phyloP scores from a whole-genome alignment of 2,329 filamentous ascomycete species.

The Colletotrichum sp. region DNA sequence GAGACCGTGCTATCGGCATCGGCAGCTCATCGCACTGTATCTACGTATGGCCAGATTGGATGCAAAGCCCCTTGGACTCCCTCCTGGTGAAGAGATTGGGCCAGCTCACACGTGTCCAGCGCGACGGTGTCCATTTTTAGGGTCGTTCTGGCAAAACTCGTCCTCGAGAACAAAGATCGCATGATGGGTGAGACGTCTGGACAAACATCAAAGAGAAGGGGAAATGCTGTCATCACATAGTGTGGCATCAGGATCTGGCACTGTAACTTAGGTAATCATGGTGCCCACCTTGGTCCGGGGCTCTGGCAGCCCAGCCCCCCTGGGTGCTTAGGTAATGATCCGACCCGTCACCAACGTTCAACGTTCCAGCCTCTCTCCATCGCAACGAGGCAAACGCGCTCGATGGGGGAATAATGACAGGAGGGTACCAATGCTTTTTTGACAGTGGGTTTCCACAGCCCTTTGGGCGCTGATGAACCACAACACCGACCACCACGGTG shows the following conservation, averaged over 20 bases:
- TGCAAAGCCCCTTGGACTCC: not conserved
- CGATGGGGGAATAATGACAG: slow-evolving; percentile 7
- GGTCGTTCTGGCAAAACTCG: not conserved
- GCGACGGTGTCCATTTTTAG: not conserved
- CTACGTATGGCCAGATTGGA: not conserved
- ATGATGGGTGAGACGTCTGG: not conserved
- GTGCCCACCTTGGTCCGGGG: not conserved
- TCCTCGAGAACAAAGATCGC: not conserved
- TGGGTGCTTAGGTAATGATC: slow-evolving; percentile 3
- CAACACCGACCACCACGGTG: not conserved
- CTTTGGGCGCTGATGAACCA: not conserved
- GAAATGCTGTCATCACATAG: slow-evolving; percentile 11
- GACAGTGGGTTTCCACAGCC: slow-evolving; percentile 4
- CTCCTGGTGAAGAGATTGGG: not conserved
- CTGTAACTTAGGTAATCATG: not conserved
- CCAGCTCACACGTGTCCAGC: not conserved
- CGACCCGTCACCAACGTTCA: slow-evolving; percentile 6
- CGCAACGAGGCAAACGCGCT: slow-evolving; percentile 12
- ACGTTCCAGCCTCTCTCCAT: slow-evolving; percentile 17
- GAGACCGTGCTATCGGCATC: not conserved
- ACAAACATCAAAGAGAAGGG: not conserved
- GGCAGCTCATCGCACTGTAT: not conserved
- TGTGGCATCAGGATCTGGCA: not conserved
- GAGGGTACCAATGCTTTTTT: slow-evolving; percentile 17
- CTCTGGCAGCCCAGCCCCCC: not conserved